Evolutionary conservation across 495 filamentous ascomycete species (phyloP), one percentile per base, ranked within the genome.

Genomic region (Venustampulla echinocandica): DNA sequence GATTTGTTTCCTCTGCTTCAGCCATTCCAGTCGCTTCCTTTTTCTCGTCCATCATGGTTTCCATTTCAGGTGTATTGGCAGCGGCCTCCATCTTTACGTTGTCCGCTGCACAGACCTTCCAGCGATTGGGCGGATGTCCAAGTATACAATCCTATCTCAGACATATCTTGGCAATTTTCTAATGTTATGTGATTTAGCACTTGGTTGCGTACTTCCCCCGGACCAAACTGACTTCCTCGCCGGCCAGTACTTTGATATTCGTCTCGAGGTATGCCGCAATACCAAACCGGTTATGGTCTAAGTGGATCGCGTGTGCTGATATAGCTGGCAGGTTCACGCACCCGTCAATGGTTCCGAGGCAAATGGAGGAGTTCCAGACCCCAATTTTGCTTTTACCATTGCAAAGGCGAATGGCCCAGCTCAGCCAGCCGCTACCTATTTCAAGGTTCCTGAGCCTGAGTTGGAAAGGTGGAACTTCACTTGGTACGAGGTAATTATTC

Each of bases 201-300:
- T 87, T n/a, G 83, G 83, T 47, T 87, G 83, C 56, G 69, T 87
- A 41, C 72, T 87, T 23, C 83, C 83, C 11, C 83, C 83, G 0
- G 83, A 87, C 54, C 82, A 85, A 46, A 66, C 68, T 27, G 83
- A 87, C 53, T 86, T 87, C 68, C 69, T 87, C 0, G 71, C 83
- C 2, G 83, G 83, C 20, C 81, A 85, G 59, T 77, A 72, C 55
- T 87, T 87, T 55, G 83, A 87, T 60, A 77, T 87, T 46, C 79
- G 83, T 19, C 71, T 87, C 20, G 83, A 87, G 61, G 48, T 50
- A 27, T 40, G 47, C 21, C 4, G n/a, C n/a, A 42, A 11, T 37
- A 6, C 6, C 34, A 10, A 6, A n/a, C 3, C 18, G 5, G n/a
- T 21, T 22, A 22, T 40, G 3, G 4, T 6, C 10, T 21, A 21